phyloP scores from a whole-genome alignment of 495 filamentous ascomycete genomes.

The Daldinia grandis region DNA sequence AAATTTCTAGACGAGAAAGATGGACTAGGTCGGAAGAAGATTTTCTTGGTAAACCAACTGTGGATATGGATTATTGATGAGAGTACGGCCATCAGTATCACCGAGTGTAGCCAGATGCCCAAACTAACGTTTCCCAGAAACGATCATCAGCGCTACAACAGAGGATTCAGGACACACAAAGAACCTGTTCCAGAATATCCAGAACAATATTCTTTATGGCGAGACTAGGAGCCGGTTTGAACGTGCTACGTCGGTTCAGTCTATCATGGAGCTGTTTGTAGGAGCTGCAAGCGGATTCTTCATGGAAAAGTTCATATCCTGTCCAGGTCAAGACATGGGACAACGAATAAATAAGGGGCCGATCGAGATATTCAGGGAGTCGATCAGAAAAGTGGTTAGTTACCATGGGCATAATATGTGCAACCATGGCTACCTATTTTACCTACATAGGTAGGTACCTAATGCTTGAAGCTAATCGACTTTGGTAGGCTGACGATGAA shows the following conservation, averaged over 20 bases:
- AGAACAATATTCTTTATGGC: conserved; percentile 11
- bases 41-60: conserved; percentile 31
- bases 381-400: conserved; percentile 27
- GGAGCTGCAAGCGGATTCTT: conserved; percentile 19
- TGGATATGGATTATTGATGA: conserved; percentile 33
- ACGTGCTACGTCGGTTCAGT: conserved; percentile 17
- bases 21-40: background rate
- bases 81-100: conserved; percentile 13
- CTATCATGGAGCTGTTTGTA: conserved; percentile 19
- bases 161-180: background rate
- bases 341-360: conserved; percentile 15
- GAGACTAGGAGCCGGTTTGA: conserved; percentile 12
- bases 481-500: conserved; percentile 16
- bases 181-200: conserved; percentile 1
- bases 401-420: background rate
- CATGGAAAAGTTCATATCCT: conserved; percentile 19
- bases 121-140: conserved; percentile 16
- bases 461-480: conserved; percentile 7
- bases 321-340: background rate
- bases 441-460: background rate
- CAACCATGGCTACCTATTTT: background rate
- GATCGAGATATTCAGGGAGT: conserved; percentile 35
- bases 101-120: background rate
- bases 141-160: conserved; percentile 18
- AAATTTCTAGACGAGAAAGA: conserved; percentile 4